A percentile compares a stretch with the other conserved stretches of the same genome.
Conservation (phyloP, 2,329 filamentous ascomycete genomes). For the Talaromyces marneffei region DNA sequence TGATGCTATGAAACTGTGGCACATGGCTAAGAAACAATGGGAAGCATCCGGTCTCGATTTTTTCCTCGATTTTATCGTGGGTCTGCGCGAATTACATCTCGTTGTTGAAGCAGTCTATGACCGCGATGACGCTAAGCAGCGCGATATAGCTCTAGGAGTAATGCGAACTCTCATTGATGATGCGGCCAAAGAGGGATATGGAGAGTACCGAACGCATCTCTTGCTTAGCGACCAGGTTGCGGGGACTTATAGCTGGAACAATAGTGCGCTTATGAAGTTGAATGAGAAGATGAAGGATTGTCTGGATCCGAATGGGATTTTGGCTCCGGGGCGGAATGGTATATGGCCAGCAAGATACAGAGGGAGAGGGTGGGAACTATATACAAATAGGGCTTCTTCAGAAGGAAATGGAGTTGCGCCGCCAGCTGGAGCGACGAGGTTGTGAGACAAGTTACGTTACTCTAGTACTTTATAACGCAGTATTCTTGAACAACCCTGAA, state of each 20-base stretch:
- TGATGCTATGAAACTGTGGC: slow-evolving; percentile 38
- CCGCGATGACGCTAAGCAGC: slow-evolving; percentile 3
- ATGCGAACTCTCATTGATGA: slow-evolving; percentile 6
- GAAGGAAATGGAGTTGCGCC: not conserved
- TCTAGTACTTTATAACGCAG: too few species aligned
- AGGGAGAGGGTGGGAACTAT: slow-evolving; percentile 9
- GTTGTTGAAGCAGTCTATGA: slow-evolving; percentile 12
- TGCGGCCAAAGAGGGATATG: slow-evolving; percentile 5
- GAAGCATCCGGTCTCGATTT: slow-evolving; percentile 23
- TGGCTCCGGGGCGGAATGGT: slow-evolving; percentile 44
- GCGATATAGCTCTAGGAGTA: not conserved
- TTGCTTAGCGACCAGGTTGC: slow-evolving; percentile 26
- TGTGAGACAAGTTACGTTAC: too few species aligned
- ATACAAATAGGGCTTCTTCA: not conserved
- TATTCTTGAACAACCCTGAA: not conserved
- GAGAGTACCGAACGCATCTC: slow-evolving; percentile 11
- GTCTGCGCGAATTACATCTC: slow-evolving; percentile 28
- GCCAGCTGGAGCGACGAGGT: not conserved
- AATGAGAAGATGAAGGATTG: slow-evolving; percentile 44
- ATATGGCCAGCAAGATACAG: slow-evolving; percentile 30
- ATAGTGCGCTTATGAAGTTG: slow-evolving; percentile 38
- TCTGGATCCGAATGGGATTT: slow-evolving; percentile 44
- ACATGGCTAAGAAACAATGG: slow-evolving; percentile 29
- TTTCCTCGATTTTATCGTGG: slow-evolving; percentile 37
- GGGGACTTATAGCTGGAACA: slow-evolving; percentile 40